phyloP scores from a whole-genome alignment of 768 basidiomycete species.

The Podaxis rugospora region DNA sequence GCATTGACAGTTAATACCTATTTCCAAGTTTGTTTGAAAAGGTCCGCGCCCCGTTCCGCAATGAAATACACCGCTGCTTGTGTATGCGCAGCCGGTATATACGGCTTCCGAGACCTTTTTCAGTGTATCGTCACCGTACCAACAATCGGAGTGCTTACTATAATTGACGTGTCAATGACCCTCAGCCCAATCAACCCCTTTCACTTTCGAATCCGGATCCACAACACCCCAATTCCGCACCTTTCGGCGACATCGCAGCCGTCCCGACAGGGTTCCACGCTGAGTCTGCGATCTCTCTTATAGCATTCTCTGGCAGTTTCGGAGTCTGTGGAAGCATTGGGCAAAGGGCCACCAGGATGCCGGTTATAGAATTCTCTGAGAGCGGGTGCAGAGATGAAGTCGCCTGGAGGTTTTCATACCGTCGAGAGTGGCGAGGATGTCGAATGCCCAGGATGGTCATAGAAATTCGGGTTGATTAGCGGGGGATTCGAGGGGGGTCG shows the following conservation, averaged over 20 bases:
- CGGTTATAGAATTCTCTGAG: conserved; percentile 15
- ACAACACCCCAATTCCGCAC: conserved; percentile 11
- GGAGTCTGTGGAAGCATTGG: not conserved
- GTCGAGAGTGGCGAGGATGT: conserved; percentile 19
- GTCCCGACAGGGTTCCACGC: conserved; percentile 8
- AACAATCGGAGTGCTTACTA: not conserved
- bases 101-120: not conserved
- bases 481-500: conserved; percentile 35
- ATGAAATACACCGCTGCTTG: conserved; percentile 7
- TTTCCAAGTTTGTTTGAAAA: not conserved
- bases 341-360: not conserved
- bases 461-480: conserved; percentile 33
- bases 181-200: conserved; percentile 11
- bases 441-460: conserved; percentile 17
- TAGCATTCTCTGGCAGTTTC: not conserved
- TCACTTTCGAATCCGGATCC: conserved; percentile 13
- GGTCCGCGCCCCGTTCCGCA: conserved; percentile 13
- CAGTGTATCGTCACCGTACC: not conserved
- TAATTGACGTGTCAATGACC: conserved; percentile 13
- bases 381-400: conserved; percentile 17
- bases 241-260: conserved; percentile 11
- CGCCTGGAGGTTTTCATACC: conserved; percentile 14
- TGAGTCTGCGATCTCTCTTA: not conserved
- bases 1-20: no score
- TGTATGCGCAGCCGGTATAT: not conserved